These are phyloP conservation scores for Lagenaria siceraria DNA, from an alignment of 306 rosid genomes.

Conservation along the genomic window DNA sequence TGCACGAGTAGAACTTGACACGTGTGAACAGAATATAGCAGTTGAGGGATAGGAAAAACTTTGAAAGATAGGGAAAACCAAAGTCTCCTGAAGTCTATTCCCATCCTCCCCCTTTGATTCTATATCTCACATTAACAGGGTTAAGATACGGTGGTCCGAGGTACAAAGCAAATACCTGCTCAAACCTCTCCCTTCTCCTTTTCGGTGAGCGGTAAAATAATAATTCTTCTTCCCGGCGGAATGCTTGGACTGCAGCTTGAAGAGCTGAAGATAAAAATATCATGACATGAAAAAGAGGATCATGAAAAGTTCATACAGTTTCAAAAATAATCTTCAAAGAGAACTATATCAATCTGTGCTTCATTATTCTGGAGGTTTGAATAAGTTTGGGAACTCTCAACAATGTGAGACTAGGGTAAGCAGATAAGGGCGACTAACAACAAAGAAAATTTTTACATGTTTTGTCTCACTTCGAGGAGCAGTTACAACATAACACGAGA, in stretches of 20 bases:
- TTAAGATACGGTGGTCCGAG: neutral
- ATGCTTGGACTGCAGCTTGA: constrained; percentile 88
- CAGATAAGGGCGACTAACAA: neutral
- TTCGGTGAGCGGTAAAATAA: constrained; percentile 64
- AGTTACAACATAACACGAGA: neutral
- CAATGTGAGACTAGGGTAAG: neutral
- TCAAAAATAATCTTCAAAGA: neutral
- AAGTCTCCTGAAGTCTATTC: neutral
- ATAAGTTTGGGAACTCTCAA: neutral
- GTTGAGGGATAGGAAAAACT: neutral
- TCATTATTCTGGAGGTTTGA: neutral
- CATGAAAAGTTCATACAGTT: neutral
- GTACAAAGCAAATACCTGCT: constrained; percentile 53
- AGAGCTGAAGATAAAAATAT: constrained; percentile 50
- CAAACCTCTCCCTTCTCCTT: constrained; percentile 70
- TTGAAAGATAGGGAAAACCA: neutral
- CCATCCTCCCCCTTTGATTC: neutral
- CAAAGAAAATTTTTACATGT: neutral
- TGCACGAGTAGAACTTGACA: neutral
- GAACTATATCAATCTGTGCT: neutral
- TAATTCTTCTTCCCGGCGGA: constrained; percentile 75
- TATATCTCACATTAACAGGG: neutral
- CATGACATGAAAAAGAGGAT: neutral
- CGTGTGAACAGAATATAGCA: neutral
- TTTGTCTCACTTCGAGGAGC: neutral